Conservation (phyloP, 192 early-diverging fungal species). For the Coemansia sp. region DNA sequence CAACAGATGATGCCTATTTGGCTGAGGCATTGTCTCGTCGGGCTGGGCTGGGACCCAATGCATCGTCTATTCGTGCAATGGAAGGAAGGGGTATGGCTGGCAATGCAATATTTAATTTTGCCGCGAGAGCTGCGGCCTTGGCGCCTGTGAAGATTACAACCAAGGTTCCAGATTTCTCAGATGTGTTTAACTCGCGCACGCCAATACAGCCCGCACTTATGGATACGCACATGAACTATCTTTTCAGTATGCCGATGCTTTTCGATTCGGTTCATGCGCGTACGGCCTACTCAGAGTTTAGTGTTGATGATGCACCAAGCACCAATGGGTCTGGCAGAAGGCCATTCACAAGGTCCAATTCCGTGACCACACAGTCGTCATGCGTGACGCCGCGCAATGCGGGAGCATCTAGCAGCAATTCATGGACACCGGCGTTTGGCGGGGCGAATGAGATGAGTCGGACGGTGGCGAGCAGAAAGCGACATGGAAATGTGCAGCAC, state of each 20-base stretch:
- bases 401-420: conserved; percentile 5
- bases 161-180: conserved; percentile 45
- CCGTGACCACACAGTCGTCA: conserved; percentile 24
- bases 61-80: not conserved
- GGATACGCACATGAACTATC: conserved; percentile 29
- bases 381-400: conserved; percentile 20
- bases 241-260: conserved; percentile 37
- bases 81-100: not conserved
- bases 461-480: conserved; percentile 5
- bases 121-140: conserved; percentile 9
- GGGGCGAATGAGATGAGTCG: not conserved
- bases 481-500: conserved; percentile 35
- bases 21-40: no score
- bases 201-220: conserved; percentile 3
- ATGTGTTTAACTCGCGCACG: conserved; percentile 20
- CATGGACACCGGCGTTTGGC: not conserved
- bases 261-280: conserved; percentile 23
- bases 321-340: not conserved
- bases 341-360: conserved; percentile 23
- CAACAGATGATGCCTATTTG: not conserved
- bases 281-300: conserved; percentile 19
- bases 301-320: conserved; percentile 5
- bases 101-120: conserved; percentile 13
- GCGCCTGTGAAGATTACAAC: conserved; percentile 50
- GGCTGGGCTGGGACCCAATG: no score